Evolutionary conservation across 1,139 yeast species (phyloP).

Genomic region (Kurtzmaniella natalensis): DNA sequence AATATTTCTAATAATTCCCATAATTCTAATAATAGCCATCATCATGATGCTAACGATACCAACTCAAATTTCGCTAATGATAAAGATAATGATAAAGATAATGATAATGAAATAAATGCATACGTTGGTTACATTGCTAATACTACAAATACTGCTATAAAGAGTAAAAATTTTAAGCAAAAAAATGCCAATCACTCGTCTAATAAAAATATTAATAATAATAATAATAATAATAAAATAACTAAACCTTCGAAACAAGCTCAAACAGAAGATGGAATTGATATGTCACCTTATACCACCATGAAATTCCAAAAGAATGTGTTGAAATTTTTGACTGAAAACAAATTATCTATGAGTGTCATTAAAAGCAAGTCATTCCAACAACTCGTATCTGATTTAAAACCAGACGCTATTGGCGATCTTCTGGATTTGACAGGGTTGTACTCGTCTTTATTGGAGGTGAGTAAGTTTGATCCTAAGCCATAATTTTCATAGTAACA

Average conservation of each 20-base stretch:
- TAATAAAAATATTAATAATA: neutral
- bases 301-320: constrained; percentile 50
- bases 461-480: constrained; percentile 30
- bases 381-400: constrained; percentile 46
- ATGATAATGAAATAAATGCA: neutral
- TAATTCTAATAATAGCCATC: too few relatives aligned
- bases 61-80: neutral
- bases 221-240: neutral
- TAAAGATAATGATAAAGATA: neutral
- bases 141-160: neutral
- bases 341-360: constrained; percentile 45
- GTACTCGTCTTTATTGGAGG: constrained; percentile 45
- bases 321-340: constrained; percentile 47
- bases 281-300: constrained; percentile 40
- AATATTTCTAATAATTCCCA: neutral
- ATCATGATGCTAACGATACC: neutral
- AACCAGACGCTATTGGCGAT: constrained; percentile 45
- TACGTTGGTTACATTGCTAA: constrained; percentile 1
- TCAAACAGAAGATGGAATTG: constrained; percentile 24
- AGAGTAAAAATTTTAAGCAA: neutral
- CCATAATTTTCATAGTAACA: neutral
- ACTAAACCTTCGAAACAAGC: neutral
- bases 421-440: constrained; percentile 43
- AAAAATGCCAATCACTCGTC: neutral
- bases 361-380: constrained; percentile 50